Evolutionary conservation across 2,329 filamentous ascomycete species (phyloP).

Genomic region (Colletotrichum sp.): DNA sequence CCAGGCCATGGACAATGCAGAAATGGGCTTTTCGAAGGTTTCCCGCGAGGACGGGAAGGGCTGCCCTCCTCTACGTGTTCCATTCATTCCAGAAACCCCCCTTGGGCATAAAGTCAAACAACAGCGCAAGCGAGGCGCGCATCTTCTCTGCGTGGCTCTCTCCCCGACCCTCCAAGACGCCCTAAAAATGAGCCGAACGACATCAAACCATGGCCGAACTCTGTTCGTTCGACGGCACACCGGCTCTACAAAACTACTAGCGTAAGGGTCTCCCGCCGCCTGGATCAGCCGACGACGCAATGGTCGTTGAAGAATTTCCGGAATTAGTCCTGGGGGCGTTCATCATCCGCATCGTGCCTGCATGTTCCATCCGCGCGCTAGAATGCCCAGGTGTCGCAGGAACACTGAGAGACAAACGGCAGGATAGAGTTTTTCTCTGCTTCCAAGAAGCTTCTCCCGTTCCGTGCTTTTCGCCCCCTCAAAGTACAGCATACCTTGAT

Average conservation of each 20-base stretch:
- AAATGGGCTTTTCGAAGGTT: background rate
- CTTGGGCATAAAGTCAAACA: background rate
- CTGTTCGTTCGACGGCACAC: background rate
- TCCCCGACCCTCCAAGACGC: background rate
- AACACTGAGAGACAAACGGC: background rate
- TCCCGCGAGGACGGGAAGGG: background rate
- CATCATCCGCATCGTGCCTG: background rate
- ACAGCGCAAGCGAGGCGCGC: background rate
- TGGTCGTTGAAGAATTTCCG: background rate
- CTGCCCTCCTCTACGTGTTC: background rate
- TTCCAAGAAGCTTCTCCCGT: background rate
- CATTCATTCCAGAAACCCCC: background rate
- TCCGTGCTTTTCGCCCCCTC: background rate
- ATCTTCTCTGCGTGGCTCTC: background rate
- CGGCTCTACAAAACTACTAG: background rate
- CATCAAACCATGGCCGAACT: constrained; percentile 16
- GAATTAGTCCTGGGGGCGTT: background rate
- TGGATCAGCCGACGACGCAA: background rate
- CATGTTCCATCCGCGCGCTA: background rate
- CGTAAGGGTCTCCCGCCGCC: background rate
- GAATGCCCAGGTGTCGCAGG: background rate
- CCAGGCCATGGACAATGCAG: background rate
- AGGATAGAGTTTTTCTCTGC: background rate
- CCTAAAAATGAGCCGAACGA: background rate
- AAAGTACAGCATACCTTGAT: background rate